phyloP scores from a whole-genome alignment of 352 stramenopile genomes.

The Pythium plurisporium region DNA sequence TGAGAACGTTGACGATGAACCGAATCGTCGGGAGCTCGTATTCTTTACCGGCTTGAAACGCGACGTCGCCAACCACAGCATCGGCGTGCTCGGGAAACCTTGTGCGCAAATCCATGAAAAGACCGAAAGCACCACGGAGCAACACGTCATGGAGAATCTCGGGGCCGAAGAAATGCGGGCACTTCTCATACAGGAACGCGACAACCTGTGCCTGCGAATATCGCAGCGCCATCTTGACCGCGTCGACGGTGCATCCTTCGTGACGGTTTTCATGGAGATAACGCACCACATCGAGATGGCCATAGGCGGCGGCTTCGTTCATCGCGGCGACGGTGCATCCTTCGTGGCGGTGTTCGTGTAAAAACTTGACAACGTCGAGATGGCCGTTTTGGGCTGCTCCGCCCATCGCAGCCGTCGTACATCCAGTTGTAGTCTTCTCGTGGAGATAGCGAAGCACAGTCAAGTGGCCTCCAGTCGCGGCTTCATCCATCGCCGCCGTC shows the following conservation, averaged over 20 bases:
- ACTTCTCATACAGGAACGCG: neutral
- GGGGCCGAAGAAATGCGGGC: neutral
- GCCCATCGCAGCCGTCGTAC: neutral
- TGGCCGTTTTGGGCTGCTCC: neutral
- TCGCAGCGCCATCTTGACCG: neutral
- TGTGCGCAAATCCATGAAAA: neutral
- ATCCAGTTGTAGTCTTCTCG: neutral
- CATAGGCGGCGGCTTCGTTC: neutral
- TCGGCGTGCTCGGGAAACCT: neutral
- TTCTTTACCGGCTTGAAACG: neutral
- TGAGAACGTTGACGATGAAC: neutral
- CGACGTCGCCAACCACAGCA: neutral
- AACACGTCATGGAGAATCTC: neutral
- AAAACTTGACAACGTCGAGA: neutral
- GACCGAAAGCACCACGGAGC: neutral
- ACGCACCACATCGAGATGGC: neutral
- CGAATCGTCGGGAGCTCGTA: neutral
- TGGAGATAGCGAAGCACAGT: neutral
- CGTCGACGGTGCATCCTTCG: neutral
- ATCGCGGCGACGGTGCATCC: neutral
- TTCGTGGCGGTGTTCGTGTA: neutral
- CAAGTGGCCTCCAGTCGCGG: neutral
- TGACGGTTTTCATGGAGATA: neutral
- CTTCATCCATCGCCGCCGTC: neutral
- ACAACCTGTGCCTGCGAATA: neutral